phyloP scores from a whole-genome alignment of 2,329 filamentous ascomycete genomes.

The Herpotrichia juniperi region DNA sequence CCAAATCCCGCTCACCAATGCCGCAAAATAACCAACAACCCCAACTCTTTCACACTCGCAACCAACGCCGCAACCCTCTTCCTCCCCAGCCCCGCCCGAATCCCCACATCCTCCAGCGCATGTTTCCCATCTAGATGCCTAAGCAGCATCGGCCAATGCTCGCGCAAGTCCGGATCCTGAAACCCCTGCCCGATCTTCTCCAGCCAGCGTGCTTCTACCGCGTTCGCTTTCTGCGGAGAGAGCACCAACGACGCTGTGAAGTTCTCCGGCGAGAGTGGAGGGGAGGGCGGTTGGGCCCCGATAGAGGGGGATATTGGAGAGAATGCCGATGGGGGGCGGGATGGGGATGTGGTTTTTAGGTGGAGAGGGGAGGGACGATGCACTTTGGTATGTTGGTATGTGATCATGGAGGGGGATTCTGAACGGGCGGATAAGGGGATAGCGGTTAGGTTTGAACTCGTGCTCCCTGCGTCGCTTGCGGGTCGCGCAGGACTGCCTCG shows the following conservation, averaged over 20 bases:
- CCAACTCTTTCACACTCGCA: constrained; percentile 70
- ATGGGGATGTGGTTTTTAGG: constrained; percentile 33
- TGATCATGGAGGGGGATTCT: constrained; percentile 20
- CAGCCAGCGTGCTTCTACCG: constrained; percentile 76
- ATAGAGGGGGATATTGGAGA: constrained; percentile 4
- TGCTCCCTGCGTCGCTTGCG: constrained; percentile 42
- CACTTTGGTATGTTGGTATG: constrained; percentile 31
- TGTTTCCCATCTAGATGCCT: constrained; percentile 89
- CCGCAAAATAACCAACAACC: constrained; percentile 57
- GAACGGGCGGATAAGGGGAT: constrained; percentile 28
- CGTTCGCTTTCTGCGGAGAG: constrained; percentile 78
- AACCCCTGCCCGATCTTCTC: constrained; percentile 48
- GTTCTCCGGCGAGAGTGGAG: constrained; percentile 24
- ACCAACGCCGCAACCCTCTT: constrained; percentile 66
- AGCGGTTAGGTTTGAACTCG: constrained; percentile 42
- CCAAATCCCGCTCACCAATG: constrained; percentile 50
- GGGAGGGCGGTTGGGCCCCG: constrained; percentile 12
- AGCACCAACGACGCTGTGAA: constrained; percentile 59
- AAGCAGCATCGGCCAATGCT: constrained; percentile 74
- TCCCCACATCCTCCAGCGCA: constrained; percentile 82
- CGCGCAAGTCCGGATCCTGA: constrained; percentile 58
- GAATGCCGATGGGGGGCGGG: constrained; percentile 7
- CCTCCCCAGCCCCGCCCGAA: constrained; percentile 85
- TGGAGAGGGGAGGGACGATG: constrained; percentile 42
- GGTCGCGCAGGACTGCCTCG: constrained; percentile 36